Conservation (phyloP, 208 protist genomes). For the Trypanosoma congolense region DNA sequence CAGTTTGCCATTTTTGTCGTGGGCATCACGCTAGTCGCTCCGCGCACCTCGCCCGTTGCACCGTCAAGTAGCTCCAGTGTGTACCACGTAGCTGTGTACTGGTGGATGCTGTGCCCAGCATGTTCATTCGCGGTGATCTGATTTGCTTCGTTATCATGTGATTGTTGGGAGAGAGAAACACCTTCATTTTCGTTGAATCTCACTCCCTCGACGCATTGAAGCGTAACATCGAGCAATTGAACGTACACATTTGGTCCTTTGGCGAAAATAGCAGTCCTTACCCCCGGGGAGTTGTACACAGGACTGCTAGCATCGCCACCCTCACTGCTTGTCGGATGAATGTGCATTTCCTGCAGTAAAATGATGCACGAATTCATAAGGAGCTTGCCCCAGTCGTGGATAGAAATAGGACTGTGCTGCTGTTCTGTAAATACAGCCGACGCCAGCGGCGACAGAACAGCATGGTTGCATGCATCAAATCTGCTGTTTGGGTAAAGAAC, state of each 20-base stretch:
- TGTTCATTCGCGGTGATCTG: too few relatives aligned
- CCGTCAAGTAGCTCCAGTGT: conserved; percentile 10
- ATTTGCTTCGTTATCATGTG: too few relatives aligned
- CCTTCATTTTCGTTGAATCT: neutral
- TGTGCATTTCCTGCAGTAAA: neutral
- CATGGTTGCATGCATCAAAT: neutral
- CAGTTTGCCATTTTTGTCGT: neutral
- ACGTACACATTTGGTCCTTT: conserved; percentile 11
- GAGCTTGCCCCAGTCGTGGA: conserved; percentile 9
- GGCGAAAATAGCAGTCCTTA: conserved; percentile 7
- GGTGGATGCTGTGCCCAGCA: neutral
- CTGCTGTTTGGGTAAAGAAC: conserved; percentile 4
- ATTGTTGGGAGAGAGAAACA: neutral
- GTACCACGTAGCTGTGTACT: conserved; percentile 7
- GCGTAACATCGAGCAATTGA: conserved; percentile 12
- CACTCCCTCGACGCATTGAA: neutral
- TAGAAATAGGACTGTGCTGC: conserved; percentile 11
- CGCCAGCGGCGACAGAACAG: neutral
- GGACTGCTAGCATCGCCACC: neutral
- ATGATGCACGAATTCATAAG: conserved; percentile 18
- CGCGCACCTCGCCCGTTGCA: conserved; percentile 17
- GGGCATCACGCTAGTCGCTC: neutral
- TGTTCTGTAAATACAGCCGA: neutral
- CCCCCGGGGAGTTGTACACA: neutral
- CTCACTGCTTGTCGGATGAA: too few relatives aligned